Percentiles rank a stretch among this genome's conserved stretches.
Evolutionary conservation across 495 filamentous ascomycete genomes (phyloP).

Genomic region (Talaromyces trachyspermus): DNA sequence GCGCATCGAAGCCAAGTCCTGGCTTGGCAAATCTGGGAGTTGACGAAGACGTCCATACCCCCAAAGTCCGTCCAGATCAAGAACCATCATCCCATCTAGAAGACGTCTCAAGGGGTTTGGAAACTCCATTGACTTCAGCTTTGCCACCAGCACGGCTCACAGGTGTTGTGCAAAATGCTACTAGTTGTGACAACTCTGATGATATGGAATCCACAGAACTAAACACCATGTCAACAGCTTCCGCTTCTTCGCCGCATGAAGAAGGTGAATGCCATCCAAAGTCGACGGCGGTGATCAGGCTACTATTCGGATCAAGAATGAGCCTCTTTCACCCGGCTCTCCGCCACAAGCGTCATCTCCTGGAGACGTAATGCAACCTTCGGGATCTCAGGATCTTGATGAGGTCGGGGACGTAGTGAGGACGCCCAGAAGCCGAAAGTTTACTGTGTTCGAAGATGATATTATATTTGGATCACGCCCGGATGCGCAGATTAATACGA

Average conservation of each 20-base stretch:
- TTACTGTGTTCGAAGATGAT: background rate
- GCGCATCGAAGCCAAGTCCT: background rate
- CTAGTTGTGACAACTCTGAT: background rate
- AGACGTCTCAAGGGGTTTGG: too few species aligned
- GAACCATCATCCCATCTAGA: background rate
- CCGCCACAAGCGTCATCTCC: conserved; percentile 22
- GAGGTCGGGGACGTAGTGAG: conserved; percentile 52
- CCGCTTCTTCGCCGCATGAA: background rate
- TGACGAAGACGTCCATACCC: background rate
- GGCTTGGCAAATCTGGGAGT: background rate
- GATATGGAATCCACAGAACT: too few species aligned
- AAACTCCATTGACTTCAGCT: background rate
- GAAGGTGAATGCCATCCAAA: conserved; percentile 6
- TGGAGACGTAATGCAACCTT: conserved; percentile 9
- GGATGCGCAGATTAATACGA: background rate
- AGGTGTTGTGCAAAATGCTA: background rate
- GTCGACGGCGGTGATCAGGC: background rate
- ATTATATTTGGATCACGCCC: background rate
- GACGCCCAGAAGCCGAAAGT: conserved; percentile 51
- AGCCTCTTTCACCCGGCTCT: conserved; percentile 27
- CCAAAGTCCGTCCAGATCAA: background rate
- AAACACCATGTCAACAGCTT: background rate
- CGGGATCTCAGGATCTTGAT: conserved; percentile 65
- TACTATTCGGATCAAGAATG: conserved; percentile 24
- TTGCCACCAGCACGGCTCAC: background rate